Conservation (phyloP, 768 basidiomycete genomes). For the Termitomyces sp. region DNA sequence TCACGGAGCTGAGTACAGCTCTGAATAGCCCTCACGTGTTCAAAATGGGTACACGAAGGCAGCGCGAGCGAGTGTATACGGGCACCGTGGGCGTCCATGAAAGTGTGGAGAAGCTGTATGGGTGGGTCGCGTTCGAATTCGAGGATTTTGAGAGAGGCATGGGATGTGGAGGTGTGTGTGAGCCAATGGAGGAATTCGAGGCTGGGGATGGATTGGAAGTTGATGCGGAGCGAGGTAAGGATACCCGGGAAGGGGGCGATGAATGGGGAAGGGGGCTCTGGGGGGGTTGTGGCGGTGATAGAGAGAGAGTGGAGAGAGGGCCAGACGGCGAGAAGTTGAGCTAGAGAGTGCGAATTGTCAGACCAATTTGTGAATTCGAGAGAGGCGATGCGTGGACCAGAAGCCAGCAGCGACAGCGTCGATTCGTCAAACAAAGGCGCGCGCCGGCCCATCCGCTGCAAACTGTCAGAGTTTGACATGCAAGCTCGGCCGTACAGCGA, state of each 20-base stretch:
- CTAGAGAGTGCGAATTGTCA: slow-evolving; percentile 47
- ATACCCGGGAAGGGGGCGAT: slow-evolving; percentile 39
- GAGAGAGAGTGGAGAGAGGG: slow-evolving; percentile 49
- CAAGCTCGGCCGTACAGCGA: slow-evolving; percentile 54
- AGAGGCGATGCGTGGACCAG: slow-evolving; percentile 46
- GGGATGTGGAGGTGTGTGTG: slow-evolving; percentile 33
- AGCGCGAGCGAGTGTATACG: slow-evolving; percentile 50
- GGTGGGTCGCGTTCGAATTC: slow-evolving; percentile 60
- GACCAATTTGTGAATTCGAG: slow-evolving; percentile 72
- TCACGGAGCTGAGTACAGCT: slow-evolving; percentile 46
- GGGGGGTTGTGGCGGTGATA: slow-evolving; percentile 52
- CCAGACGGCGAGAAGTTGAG: slow-evolving; percentile 62
- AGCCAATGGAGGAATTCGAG: slow-evolving; percentile 67
- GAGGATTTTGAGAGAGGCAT: slow-evolving; percentile 40
- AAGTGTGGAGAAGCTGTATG: slow-evolving; percentile 44
- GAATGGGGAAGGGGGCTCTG: slow-evolving; percentile 38
- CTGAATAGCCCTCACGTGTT: slow-evolving; percentile 39
- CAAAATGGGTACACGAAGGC: slow-evolving; percentile 45
- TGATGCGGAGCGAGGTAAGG: slow-evolving; percentile 52
- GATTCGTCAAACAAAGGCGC: slow-evolving; percentile 50
- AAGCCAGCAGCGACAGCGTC: slow-evolving; percentile 45
- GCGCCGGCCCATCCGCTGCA: slow-evolving; percentile 35
- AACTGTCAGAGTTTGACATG: slow-evolving; percentile 9
- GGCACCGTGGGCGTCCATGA: slow-evolving; percentile 43
- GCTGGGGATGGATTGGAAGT: slow-evolving; percentile 59